Evolutionary conservation across 2,329 filamentous ascomycete genomes (phyloP), one percentile per base, ranked within the genome.

Genomic region (Dothidotthia symphoricarpi): DNA sequence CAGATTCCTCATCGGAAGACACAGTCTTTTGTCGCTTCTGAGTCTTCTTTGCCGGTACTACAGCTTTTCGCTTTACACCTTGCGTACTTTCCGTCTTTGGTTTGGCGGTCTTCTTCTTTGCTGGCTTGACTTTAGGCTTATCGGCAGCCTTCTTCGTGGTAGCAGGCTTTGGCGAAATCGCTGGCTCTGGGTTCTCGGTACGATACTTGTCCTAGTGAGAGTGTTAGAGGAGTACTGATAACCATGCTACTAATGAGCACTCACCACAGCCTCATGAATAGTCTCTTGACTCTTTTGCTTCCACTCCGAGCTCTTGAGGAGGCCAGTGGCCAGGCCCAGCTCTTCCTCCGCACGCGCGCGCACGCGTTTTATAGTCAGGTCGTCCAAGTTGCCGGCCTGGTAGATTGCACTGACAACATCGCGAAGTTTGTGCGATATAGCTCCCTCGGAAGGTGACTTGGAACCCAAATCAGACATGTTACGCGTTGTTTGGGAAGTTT

Each of bases 351-450:
- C 74, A 16, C 70, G 70, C 19, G 67, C 54, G 32, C 80, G 75
- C 34, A 81, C 74, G 37, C 70, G 69, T 46, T 79, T 81, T 35
- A 82, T 69, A 0, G 80, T 81, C 44, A 82, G 61, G 34, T 78
- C 71, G 5, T 78, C 73, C 22, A 64, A 58, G 14, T 76, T 64
- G 37, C 64, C 66, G 2, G 54, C 49, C 35, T 67, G 67, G 54
- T 71, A 57, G 10, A 69, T 57, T 3, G 61, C 51, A 30, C 64
- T 57, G 25, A 75, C 71, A 17, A 67, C 60, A 41, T 68, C 55
- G 39, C 63, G 65, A 10, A 76, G 55, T 16, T 64, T 65, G 32
- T 56, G 46, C 28, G 70, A 60, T 35, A 76, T 66, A 7, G 51
- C 46, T 4, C 49, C 50, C 34, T 72, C 64, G 10, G 66, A 57